Base-by-base conservation (phyloP, 1,139 yeast genomes). In the Saccharomyces hybrid region DNA sequence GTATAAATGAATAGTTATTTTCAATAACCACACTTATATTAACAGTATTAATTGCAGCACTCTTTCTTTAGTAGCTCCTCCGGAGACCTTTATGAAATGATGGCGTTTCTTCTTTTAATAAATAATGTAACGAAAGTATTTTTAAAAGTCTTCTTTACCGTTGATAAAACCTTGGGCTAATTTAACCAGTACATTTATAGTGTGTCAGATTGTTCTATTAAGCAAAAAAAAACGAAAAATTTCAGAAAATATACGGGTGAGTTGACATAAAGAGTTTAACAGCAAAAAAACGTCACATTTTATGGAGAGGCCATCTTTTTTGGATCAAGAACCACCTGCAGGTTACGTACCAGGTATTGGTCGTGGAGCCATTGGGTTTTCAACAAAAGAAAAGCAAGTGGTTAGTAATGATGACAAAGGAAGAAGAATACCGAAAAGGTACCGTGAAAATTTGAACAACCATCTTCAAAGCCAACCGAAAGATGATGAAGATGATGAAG, bases 281-380 rank as follows among this genome's bases (percentile, higher is more conserved):
- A n/a, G 25, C 23, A 46, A 11, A 3, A 14, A 26, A 46, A 14
- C 32, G 25, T 8, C 8, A 14, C 28, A 16, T 16, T 28, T 3
- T 13, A 58, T 60, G 68, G 62, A 62, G 27, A 56, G 63, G 50
- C 63, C 63, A 55, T 60, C 62, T n/a, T 93, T 93, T 70, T 76
- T 93, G 54, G 91, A 86, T 64, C 90, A 87, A 73, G 83, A 85
- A 59, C 86, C 98, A 0, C 99, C 99, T 0, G 81, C 86, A 2
- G 96, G 96, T 5, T 93, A 93, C 67, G 80, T 90, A 44, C 87
- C 98, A 1, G 99, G 99, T 32, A 73, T 90, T 7, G 99, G 98
- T 0, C 77, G 99, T 66, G 99, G 99, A 16, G 99, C 98, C 1
- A 81, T 88, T 0, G 98, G 98, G 1, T 91, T 91, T 69, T 83